phyloP scores from a whole-genome alignment of 2,329 filamentous ascomycete species.

The Orbilia quercus region DNA sequence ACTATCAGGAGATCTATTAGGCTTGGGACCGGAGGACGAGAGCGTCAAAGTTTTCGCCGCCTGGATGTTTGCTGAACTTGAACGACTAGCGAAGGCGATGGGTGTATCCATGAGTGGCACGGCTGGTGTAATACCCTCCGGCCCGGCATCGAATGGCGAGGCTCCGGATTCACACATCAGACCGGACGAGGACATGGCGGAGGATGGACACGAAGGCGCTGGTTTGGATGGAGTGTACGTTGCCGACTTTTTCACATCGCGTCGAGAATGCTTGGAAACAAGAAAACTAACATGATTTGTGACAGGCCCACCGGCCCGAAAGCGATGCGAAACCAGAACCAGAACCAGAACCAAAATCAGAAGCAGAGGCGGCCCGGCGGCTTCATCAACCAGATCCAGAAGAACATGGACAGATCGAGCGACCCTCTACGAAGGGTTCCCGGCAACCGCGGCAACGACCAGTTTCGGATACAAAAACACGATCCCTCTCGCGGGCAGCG shows the following conservation, averaged over 20 bases:
- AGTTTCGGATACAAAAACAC: constrained; percentile 79
- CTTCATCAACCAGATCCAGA: constrained; percentile 85
- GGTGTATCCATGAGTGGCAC: constrained; percentile 64
- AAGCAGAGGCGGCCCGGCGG: constrained; percentile 75
- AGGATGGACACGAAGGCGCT: constrained; percentile 64
- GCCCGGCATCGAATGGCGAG: constrained; percentile 26
- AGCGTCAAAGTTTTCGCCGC: constrained; percentile 83
- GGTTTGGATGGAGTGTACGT: constrained; percentile 72
- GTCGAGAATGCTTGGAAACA: constrained; percentile 37
- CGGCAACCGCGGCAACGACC: constrained; percentile 74
- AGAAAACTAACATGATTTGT: constrained; percentile 58
- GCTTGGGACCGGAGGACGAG: constrained; percentile 82
- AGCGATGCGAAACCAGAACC: constrained; percentile 81
- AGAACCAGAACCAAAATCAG: constrained; percentile 62
- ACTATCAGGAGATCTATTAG: constrained; percentile 86
- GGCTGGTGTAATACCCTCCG: constrained; percentile 61
- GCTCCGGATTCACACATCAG: constrained; percentile 62
- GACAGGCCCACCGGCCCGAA: constrained; percentile 92
- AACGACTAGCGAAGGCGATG: constrained; percentile 72
- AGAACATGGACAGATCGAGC: constrained; percentile 80
- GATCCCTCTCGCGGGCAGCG: constrained; percentile 66
- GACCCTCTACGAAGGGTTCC: constrained; percentile 81
- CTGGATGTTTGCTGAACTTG: constrained; percentile 94
- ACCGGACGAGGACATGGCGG: constrained; percentile 79
- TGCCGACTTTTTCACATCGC: constrained; percentile 1